Base-by-base conservation (phyloP, 192 early-diverging fungal species). In the Backusella macrospora region DNA sequence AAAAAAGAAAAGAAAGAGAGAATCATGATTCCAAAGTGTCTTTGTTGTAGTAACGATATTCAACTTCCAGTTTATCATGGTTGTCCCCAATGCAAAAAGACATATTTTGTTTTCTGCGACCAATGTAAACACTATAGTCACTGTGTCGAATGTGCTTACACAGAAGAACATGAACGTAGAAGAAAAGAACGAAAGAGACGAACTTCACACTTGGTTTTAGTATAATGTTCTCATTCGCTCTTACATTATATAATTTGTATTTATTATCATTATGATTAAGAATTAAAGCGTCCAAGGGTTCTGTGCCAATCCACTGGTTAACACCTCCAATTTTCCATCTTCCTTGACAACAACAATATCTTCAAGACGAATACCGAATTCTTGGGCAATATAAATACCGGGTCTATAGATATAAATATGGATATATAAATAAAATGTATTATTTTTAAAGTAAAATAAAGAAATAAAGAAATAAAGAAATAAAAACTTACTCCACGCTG, bases 331-430 rank as follows among this genome's bases (percentile, higher is more conserved):
- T 29, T 68, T 59, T 21, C 80, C 80, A 21, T 81, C 52, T 44
- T 76, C 47, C n/a, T 59, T 75, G 21, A 81, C 78, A 34, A 76
- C 78, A 48, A 73, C 62, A 40, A 79, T 75, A 42, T 77, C 77
- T 62, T 73, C 63, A 16, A 78, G 21, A 37, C 76, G 44, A 68
- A 78, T 82, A 77, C 84, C 83, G 69, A 82, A 81, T 68, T 80
- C 59, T 5, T 77, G 73, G 3, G 82, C 73, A 21, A 87, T 74
- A 73, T 87, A 87, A 65, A 87, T 79, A 10, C 86, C 86, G 18
- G 86, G 86, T 26, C 63, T 65, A 65, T 62, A 16, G 46, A 47
- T 23, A 29, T 29, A 64, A 64, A 39, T n/a, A 65, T 39, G n/a
- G 29, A 64, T 55, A 26, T 10, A 55, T 46, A 12, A 46, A 46